phyloP scores from a whole-genome alignment of 352 stramenopile genomes.

The Aphanomyces astaci region DNA sequence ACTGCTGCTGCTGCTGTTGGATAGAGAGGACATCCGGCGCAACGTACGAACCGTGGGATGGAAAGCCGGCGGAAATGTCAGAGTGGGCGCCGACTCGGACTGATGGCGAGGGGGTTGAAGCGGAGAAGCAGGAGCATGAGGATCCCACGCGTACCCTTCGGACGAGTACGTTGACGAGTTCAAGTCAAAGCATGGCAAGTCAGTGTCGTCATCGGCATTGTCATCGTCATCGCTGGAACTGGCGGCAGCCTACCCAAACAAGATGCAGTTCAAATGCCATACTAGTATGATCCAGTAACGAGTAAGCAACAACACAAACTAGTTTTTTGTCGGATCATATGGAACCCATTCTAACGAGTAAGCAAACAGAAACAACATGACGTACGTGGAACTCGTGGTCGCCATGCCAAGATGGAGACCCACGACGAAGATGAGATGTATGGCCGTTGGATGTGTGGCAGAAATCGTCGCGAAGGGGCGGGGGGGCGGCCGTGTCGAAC shows the following conservation, averaged over 20 bases:
- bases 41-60: too few species aligned
- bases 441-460: too few species aligned
- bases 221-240: neutral
- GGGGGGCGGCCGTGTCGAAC: neutral
- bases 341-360: too few species aligned
- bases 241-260: neutral
- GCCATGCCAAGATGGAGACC: neutral
- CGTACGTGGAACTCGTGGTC: too few species aligned
- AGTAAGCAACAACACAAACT: neutral
- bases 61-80: too few species aligned
- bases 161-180: conserved; percentile 14
- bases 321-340: neutral
- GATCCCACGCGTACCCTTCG: neutral
- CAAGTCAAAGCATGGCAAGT: conserved; percentile 20
- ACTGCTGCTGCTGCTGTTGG: conserved; percentile 10
- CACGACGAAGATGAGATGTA: too few species aligned
- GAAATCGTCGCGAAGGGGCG: neutral
- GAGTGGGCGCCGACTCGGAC: neutral
- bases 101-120: neutral
- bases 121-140: neutral
- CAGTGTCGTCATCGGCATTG: neutral
- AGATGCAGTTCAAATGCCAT: neutral
- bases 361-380: too few species aligned
- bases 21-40: neutral
- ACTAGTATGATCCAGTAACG: too few species aligned